Conservation (phyloP, 768 basidiomycete genomes). For the Boletus coccyginus region DNA sequence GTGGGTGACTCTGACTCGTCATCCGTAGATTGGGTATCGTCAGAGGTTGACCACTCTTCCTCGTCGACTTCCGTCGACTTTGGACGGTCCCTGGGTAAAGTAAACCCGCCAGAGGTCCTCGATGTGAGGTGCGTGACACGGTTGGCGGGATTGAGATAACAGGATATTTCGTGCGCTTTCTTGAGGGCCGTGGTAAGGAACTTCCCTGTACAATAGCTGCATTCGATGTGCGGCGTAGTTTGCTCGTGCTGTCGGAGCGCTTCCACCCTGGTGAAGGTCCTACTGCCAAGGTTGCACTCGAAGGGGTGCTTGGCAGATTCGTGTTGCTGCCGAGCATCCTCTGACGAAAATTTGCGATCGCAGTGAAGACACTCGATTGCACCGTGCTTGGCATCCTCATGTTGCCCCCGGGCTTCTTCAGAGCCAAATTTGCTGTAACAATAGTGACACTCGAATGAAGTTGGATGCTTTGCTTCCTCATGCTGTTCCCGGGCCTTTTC, state of each 20-base stretch:
- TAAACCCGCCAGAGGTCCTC: too few relatives aligned
- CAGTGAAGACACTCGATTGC: too few relatives aligned
- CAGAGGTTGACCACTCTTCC: neutral
- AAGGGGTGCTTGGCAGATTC: neutral
- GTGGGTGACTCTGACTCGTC: neutral
- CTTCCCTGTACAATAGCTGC: conserved; percentile 1
- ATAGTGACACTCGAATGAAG: conserved; percentile 3
- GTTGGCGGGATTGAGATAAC: conserved; percentile 2
- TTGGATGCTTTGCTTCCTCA: conserved; percentile 3
- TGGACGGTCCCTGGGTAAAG: too few relatives aligned
- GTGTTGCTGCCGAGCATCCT: too few relatives aligned
- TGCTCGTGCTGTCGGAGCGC: neutral
- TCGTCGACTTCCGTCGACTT: neutral
- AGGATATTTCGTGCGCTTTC: conserved; percentile 7
- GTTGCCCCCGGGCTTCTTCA: neutral
- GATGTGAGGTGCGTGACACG: too few relatives aligned
- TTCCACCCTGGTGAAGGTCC: neutral
- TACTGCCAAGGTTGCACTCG: neutral
- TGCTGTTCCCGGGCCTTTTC: conserved; percentile 7
- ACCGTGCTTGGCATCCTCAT: conserved; percentile 1
- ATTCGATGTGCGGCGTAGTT: neutral
- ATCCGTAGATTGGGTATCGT: neutral
- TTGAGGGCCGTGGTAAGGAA: neutral
- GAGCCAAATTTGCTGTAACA: conserved; percentile 11
- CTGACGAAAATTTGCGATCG: too few relatives aligned